Evolutionary conservation across 371 early-diverging fungal species (phyloP).

Genomic region (Syncephalastrum racemosum): DNA sequence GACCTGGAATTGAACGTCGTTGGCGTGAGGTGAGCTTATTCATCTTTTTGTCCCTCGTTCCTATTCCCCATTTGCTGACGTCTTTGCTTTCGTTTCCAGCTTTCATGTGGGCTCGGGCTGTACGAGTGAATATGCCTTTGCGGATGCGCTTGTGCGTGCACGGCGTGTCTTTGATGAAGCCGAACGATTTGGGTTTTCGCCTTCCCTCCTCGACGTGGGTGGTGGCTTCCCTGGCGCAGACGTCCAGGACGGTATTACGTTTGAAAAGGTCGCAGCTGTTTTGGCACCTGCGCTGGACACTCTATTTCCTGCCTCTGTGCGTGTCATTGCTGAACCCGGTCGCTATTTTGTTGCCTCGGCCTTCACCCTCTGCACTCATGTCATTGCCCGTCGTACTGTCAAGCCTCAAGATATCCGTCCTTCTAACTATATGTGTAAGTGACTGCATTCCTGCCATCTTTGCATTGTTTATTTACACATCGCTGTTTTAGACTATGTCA

Average conservation of each 20-base stretch:
- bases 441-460: neutral
- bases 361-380: constrained; percentile 88
- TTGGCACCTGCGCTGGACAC: constrained; percentile 78
- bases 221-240: constrained; percentile 95
- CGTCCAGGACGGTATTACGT: constrained; percentile 73
- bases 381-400: constrained; percentile 85
- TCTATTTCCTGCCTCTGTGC: constrained; percentile 72
- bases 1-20: constrained; percentile 84
- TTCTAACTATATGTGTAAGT: constrained; percentile 79
- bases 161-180: constrained; percentile 88
- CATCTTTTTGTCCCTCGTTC: too few relatives aligned
- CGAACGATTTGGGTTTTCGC: constrained; percentile 68
- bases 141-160: constrained; percentile 87
- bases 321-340: constrained; percentile 97
- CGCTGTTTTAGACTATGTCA: constrained; percentile 73
- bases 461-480: too few relatives aligned
- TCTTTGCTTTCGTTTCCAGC: constrained; percentile 24
- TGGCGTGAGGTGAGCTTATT: constrained; percentile 68
- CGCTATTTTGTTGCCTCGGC: constrained; percentile 95
- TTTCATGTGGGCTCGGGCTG: constrained; percentile 97
- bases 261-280: constrained; percentile 81
- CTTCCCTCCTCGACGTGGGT: constrained; percentile 90
- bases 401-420: constrained; percentile 53
- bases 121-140: constrained; percentile 86
- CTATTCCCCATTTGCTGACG: neutral